These are phyloP conservation scores for Claviceps monticola DNA, from an alignment of 2,329 filamentous ascomycete species.

Conservation along the genomic window DNA sequence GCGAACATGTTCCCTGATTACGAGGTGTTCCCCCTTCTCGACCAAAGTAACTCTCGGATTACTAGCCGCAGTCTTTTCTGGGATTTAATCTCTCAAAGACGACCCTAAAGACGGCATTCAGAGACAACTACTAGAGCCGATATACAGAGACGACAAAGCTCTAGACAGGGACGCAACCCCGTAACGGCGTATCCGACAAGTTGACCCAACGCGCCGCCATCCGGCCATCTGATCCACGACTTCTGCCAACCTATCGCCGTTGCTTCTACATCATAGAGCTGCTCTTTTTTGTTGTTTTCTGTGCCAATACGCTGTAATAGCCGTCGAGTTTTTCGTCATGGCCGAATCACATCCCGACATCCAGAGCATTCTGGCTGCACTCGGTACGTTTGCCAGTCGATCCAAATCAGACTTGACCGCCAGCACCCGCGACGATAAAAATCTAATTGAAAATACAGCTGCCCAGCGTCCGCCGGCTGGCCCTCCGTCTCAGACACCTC, in stretches of 20 bases:
- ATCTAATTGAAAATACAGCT: conserved; percentile 16
- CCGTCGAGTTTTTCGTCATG: conserved; percentile 13
- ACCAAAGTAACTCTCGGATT: background rate
- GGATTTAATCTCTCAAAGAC: background rate
- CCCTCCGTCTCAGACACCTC: conserved; percentile 29
- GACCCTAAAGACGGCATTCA: too few relatives aligned
- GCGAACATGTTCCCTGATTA: background rate
- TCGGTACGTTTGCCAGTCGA: conserved; percentile 23
- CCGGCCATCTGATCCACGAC: background rate
- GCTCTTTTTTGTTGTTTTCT: background rate
- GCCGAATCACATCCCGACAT: conserved; percentile 27
- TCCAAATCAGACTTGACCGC: background rate
- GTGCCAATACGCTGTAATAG: background rate
- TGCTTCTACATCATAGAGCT: background rate
- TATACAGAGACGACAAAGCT: background rate
- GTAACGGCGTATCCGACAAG: background rate
- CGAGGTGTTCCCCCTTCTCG: background rate
- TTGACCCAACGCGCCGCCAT: background rate
- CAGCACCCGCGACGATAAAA: background rate
- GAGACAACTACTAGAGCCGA: too few relatives aligned
- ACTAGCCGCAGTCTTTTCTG: background rate
- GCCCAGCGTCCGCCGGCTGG: conserved; percentile 29
- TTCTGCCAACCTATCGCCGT: background rate
- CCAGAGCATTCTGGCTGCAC: conserved; percentile 33
- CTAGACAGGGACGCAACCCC: background rate